Evolutionary conservation across 2,329 filamentous ascomycete genomes (phyloP).

Genomic region (Phaeosphaeriaceae sp.): DNA sequence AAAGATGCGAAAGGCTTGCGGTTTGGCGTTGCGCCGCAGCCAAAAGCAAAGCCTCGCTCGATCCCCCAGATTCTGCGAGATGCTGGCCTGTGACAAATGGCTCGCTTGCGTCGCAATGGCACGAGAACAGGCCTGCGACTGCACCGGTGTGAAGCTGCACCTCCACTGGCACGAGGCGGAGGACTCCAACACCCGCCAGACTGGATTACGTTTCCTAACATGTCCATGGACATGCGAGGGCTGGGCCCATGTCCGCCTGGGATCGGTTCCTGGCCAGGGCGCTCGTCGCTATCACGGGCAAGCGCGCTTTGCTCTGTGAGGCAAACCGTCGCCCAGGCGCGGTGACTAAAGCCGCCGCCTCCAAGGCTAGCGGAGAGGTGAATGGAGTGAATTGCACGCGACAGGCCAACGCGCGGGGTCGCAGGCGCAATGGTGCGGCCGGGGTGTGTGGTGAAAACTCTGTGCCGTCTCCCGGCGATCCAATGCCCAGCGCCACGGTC

Average conservation of each 20-base stretch:
- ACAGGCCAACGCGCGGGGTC: slow-evolving; percentile 32
- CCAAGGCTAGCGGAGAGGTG: background rate
- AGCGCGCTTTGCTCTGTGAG: background rate
- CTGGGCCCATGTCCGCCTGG: slow-evolving; percentile 17
- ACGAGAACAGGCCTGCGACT: background rate
- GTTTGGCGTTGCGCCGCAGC: slow-evolving; percentile 11
- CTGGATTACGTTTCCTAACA: slow-evolving; percentile 25
- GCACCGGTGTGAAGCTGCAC: background rate
- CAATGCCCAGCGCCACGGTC: slow-evolving; percentile 32
- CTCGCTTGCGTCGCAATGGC: slow-evolving; percentile 1
- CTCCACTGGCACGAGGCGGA: slow-evolving; percentile 14
- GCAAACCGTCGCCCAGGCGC: slow-evolving; percentile 6
- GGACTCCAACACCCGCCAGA: background rate
- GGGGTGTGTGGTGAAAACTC: slow-evolving; percentile 34
- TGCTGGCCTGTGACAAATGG: slow-evolving; percentile 8
- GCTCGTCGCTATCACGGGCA: slow-evolving; percentile 4
- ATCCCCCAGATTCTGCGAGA: slow-evolving; percentile 10
- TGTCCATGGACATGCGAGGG: slow-evolving; percentile 11
- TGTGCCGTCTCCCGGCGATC: slow-evolving; percentile 34
- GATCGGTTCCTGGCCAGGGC: slow-evolving; percentile 17
- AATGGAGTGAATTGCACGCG: slow-evolving; percentile 22
- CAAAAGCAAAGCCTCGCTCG: slow-evolving; percentile 10
- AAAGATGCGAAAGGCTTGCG: slow-evolving; percentile 22
- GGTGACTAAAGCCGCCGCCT: slow-evolving; percentile 14
- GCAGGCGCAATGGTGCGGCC: slow-evolving; percentile 14